Evolutionary conservation across 208 protist genomes (phyloP), one percentile per base, ranked within the genome.

Genomic region (Acanthamoeba triangularis): DNA sequence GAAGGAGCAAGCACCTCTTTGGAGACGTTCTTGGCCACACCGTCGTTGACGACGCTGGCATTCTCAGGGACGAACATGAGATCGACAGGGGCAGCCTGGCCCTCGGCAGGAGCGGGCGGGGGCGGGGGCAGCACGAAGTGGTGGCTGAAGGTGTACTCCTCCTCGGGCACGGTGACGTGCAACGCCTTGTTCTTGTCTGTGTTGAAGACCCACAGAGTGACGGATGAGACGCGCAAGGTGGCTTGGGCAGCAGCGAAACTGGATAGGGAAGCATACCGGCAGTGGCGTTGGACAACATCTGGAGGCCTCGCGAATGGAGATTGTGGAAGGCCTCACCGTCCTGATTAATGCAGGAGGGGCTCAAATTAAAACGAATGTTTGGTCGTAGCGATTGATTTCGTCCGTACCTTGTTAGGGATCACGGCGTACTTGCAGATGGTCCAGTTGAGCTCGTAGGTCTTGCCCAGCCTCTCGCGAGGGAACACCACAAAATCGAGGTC

Each of bases 401-500:
- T 72, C 37, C 20, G 72, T 80, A 69, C 87, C 87, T 72, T 30
- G 87, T 93, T 93, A 20, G 87, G 87, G 44, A 93, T 93, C 18
- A 93, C 87, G 28, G 87, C 87, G 23, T 93, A 93, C 59, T 93
- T 93, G 35, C 87, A 93, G 18, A 93, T 93, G 59, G 87, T 93
- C 87, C 87, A 93, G 61, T 93, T 93, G 49, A 93, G 59, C 44
- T 93, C 87, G 65, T 93, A 93, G 59, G 18, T 69, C 10, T 54
- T 35, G 11, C 87, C 87, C 56, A 93, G 87, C 61, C 61, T 93
- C 87, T 93, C 87, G 37, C 87, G 87, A 56, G 87, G 87, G 41
- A 93, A 93, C 10, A 56, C 44, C 23, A 76, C n/a, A 35, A 93
- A 49, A 76, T 93, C 87, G 25, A 74, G 44, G 59, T 93, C 87